Conservation (phyloP, 1,284 basidiomycete genomes). For the Austroboletus niveus region DNA sequence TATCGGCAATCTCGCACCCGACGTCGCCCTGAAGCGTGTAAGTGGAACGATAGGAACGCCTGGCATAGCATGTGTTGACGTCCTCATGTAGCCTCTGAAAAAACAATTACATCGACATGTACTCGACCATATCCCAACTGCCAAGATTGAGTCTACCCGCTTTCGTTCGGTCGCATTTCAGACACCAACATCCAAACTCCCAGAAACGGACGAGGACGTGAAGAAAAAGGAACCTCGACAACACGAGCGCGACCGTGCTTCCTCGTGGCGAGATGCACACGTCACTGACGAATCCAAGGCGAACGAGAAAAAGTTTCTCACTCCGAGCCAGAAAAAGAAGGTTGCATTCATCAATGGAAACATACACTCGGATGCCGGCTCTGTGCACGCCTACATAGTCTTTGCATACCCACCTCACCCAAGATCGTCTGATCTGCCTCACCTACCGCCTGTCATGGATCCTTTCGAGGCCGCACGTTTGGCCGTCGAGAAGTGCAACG, state of each 20-base stretch:
- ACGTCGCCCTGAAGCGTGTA: conserved; percentile 77
- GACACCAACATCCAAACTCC: conserved; percentile 66
- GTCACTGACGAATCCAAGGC: conserved; percentile 41
- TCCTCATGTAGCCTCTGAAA: conserved; percentile 45
- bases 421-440: conserved; percentile 54
- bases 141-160: conserved; percentile 86
- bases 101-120: conserved; percentile 76
- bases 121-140: conserved; percentile 60
- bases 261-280: conserved; percentile 65
- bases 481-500: conserved; percentile 66
- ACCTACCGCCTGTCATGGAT: conserved; percentile 53
- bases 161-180: conserved; percentile 90
- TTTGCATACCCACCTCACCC: conserved; percentile 67
- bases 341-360: conserved; percentile 94
- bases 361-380: conserved; percentile 69
- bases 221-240: conserved; percentile 37
- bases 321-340: conserved; percentile 86
- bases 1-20: conserved; percentile 86
- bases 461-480: conserved; percentile 72
- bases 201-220: conserved; percentile 37
- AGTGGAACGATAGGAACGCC: conserved; percentile 14
- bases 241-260: conserved; percentile 60
- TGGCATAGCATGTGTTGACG: background rate
- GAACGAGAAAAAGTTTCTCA: conserved; percentile 69
- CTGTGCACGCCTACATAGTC: conserved; percentile 85